Base-by-base conservation (phyloP, 2,329 filamentous ascomycete species). In the Akanthomyces dipterigenus region DNA sequence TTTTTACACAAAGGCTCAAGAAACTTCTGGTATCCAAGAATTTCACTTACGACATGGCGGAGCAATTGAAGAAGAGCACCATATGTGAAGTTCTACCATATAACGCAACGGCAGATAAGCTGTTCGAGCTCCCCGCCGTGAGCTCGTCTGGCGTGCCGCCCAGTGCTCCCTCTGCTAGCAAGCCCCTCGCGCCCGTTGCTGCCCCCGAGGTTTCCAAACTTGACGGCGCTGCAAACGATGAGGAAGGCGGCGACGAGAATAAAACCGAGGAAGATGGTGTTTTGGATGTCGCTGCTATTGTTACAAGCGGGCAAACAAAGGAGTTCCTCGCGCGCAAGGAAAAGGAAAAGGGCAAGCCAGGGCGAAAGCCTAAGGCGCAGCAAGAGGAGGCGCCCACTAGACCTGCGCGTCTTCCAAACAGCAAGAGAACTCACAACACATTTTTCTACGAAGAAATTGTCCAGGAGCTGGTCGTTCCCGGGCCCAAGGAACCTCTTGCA, bases 251-350 rank as follows among this genome's bases (percentile, higher is more conserved):
- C 36, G 77, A 74, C 8, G 77, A 77, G 1, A 72, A 72, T n/a
- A 78, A 78, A 62, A 72, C 71, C 9, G 72, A 81, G 2, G 83
- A 86, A 1, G 90, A 93, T 62, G 90, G 90, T 26, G 89, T 93
- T 9, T 78, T 95, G 3, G 89, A 95, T 67, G 89, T 95, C 51
- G 91, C 90, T n/a, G 88, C 83, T 66, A 93, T 95, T 65, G 90
- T 95, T 40, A 89, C 89, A 1, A 89, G 86, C 67, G 90, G 90
- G 36, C 89, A 91, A 72, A 91, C 91, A 67, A 85, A 86, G 67
- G 90, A 95, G 68, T 93, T 92, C 67, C 77, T 95, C 6, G 90
- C 89, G 11, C 90, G 90, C 75, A 91, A 90, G 72, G 90, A 93
- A 70, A 89, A 87, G 70, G 89, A 93, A 70, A 93, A 90, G 79